Base-by-base conservation (phyloP, 441 rosid genomes). In the Cnidoscolus chayamansa region DNA sequence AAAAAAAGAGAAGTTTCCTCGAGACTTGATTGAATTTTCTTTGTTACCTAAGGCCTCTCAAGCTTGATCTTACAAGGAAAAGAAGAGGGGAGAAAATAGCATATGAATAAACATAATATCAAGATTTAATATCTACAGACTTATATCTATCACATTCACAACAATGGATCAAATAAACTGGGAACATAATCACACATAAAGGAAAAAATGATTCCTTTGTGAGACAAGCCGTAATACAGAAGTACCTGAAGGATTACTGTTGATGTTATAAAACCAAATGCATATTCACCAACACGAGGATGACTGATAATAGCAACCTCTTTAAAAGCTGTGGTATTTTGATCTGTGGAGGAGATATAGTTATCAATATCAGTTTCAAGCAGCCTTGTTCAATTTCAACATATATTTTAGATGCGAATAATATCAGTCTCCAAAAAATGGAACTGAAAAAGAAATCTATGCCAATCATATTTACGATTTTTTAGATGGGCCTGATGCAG, bases 281-380 rank as follows among this genome's bases (percentile, higher is more conserved):
- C 98, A 71, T 91, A 93, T 88, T 93, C 98, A 40, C 97, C 98
- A 76, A 89, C 72, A 64, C 97, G 96, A 65, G 98, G 98, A 77
- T 94, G 98, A 31, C 90, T 80, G 51, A 94, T 91, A 40, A 94
- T 94, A 30, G 98, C 98, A 49, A 91, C 98, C 84, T 94, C 98
- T 80, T 94, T 91, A 73, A 94, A 90, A 54, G 98, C 94, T 72
- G 90, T 84, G 1, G 97, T 91, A 65, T 91, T 94, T 82, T 94
- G 97, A 81, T 89, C 97, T 93, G 82, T 37, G 75, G 65, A 66
- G 45, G 75, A 35, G 10, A 70, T 35, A 51, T 54, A 43, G 43
- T 50, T 30, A 66, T 50, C 65, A 30, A 67, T 35, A 48, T 75
- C 40, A 58, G 45, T 65, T 73, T 57, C 68, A 69, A 69, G 53